Percentiles rank a stretch among this genome's conserved stretches.
phyloP scores from a whole-genome alignment of 306 rosid genomes.

The Casuarina glauca region DNA sequence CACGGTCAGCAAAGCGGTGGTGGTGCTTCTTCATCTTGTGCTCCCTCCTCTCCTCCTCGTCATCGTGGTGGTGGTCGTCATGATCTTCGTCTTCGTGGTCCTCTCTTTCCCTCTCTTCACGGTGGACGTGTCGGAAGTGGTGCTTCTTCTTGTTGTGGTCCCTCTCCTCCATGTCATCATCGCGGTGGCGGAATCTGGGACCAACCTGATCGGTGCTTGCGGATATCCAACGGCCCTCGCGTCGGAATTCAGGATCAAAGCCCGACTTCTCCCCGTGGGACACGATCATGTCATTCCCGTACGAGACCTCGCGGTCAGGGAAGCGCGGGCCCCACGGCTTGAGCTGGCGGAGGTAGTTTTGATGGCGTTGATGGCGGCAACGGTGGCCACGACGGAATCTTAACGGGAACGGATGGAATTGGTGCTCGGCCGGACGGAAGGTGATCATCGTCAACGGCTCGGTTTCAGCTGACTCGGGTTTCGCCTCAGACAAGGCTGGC shows the following conservation, averaged over 20 bases:
- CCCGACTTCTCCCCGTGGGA: constrained; percentile 4
- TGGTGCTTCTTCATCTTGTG: constrained; percentile 24
- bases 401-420: constrained; percentile 38
- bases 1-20: not conserved
- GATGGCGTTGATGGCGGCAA: constrained; percentile 21
- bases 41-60: constrained; percentile 13
- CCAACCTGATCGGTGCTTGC: constrained; percentile 25
- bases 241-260: constrained; percentile 1
- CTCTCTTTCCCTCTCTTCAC: constrained; percentile 7
- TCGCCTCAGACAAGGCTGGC: not conserved
- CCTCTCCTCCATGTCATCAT: constrained; percentile 1
- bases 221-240: constrained; percentile 36
- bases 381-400: constrained; percentile 40
- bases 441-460: constrained; percentile 39
- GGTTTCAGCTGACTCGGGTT: not conserved
- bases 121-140: constrained; percentile 14
- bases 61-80: not conserved
- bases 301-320: constrained; percentile 18
- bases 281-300: constrained; percentile 41
- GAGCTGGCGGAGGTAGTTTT: constrained; percentile 3
- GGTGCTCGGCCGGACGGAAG: constrained; percentile 52
- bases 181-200: constrained; percentile 23
- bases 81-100: constrained; percentile 2
- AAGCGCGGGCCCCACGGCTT: constrained; percentile 37
- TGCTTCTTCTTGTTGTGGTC: constrained; percentile 10